Evolutionary conservation across 1,284 basidiomycete species (phyloP).

Genomic region (Papiliotrema nemorosa): DNA sequence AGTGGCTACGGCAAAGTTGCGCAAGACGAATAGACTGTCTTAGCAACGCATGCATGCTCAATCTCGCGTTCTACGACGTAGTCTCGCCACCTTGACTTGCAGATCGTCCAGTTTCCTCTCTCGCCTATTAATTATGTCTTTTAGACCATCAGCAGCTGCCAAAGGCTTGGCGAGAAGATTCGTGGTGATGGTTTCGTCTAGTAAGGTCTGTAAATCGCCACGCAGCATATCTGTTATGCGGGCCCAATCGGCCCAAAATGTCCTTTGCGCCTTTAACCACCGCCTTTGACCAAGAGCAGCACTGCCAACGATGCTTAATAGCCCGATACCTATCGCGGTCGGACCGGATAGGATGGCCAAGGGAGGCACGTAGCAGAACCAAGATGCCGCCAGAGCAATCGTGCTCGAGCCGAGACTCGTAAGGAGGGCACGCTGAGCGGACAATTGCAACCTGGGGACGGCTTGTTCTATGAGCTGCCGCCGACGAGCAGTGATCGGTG

Average conservation of each 20-base stretch:
- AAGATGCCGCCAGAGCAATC: conserved; percentile 50
- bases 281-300: conserved; percentile 64
- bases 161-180: conserved; percentile 44
- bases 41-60: background rate
- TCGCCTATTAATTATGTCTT: conserved; percentile 50
- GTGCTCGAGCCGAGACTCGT: conserved; percentile 46
- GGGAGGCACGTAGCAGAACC: conserved; percentile 37
- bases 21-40: conserved; percentile 8
- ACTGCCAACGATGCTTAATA: conserved; percentile 56
- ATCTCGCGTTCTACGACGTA: too few relatives aligned
- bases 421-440: conserved; percentile 62
- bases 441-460: conserved; percentile 62
- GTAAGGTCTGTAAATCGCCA: conserved; percentile 54
- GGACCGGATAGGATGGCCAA: conserved; percentile 19
- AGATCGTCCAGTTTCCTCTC: conserved; percentile 54
- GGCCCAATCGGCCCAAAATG: conserved; percentile 70
- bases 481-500: conserved; percentile 59
- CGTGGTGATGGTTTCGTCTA: conserved; percentile 17
- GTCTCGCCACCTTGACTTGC: conserved; percentile 21
- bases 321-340: conserved; percentile 62
- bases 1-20: conserved; percentile 12
- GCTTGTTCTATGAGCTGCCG: conserved; percentile 59
- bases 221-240: conserved; percentile 66
- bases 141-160: conserved; percentile 50
- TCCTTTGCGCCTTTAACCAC: conserved; percentile 67